phyloP scores from a whole-genome alignment of 345 rosid genomes.

The Salix udensis region DNA sequence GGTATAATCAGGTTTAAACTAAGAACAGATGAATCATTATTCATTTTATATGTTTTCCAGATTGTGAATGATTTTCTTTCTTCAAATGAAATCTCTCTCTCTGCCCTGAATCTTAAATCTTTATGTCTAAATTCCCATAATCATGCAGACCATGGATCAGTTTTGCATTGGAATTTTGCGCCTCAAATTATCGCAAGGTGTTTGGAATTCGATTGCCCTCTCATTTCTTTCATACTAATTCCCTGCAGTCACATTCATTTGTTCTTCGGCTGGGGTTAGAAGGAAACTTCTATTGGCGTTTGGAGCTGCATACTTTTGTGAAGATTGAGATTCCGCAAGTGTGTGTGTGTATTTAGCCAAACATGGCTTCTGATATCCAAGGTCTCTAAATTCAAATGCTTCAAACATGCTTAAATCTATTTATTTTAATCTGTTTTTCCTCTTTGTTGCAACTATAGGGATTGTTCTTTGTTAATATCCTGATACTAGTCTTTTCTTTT shows the following conservation, averaged over 20 bases:
- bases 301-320: not conserved
- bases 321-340: not conserved
- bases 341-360: not conserved
- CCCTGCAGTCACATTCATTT: not conserved
- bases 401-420: not conserved
- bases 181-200: not conserved
- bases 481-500: not conserved
- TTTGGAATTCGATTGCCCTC: not conserved
- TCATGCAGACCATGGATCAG: not conserved
- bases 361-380: conserved; percentile 13
- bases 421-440: not conserved
- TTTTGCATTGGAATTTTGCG: not conserved
- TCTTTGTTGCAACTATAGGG: too few relatives aligned
- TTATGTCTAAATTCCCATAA: not conserved
- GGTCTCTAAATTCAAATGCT: not conserved
- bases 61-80: too few relatives aligned
- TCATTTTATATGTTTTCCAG: too few relatives aligned
- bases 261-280: too few relatives aligned
- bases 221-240: not conserved
- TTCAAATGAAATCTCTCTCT: too few relatives aligned
- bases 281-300: not conserved
- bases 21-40: too few relatives aligned
- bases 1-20: too few relatives aligned
- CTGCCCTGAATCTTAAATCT: too few relatives aligned
- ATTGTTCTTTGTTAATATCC: too few relatives aligned